Percentiles rank a stretch among this genome's conserved stretches.
Evolutionary conservation across 768 basidiomycete genomes (phyloP).

Genomic region (Pisolithus sp.): DNA sequence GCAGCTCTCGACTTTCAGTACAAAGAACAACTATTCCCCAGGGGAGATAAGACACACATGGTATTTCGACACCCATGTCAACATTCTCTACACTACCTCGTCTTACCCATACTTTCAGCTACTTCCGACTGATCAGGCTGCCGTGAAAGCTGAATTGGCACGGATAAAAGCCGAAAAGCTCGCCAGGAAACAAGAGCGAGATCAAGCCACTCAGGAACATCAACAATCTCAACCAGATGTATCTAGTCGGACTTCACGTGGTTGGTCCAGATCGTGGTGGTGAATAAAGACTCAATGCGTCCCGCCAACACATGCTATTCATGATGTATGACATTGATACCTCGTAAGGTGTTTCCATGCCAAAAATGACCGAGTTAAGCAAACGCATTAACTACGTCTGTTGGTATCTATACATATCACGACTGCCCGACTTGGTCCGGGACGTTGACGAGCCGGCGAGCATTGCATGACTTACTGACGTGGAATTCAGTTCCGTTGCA

Average conservation of each 20-base stretch:
- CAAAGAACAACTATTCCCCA: constrained; percentile 65
- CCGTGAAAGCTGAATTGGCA: constrained; percentile 62
- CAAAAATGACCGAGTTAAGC: not conserved
- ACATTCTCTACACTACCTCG: not conserved
- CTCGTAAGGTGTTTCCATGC: not conserved
- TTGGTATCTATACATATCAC: constrained; percentile 11
- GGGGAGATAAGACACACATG: constrained; percentile 47
- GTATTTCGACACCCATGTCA: constrained; percentile 26
- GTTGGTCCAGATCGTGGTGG: constrained; percentile 24
- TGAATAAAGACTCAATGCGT: constrained; percentile 3
- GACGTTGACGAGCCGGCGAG: not conserved
- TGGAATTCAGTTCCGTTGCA: constrained; percentile 23
- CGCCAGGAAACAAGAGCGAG: constrained; percentile 36
- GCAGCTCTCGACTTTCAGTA: constrained; percentile 42
- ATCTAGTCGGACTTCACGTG: constrained; percentile 15
- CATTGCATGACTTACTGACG: constrained; percentile 13
- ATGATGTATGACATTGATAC: not conserved
- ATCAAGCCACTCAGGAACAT: constrained; percentile 31
- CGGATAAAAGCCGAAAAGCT: constrained; percentile 63
- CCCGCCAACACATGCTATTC: not conserved
- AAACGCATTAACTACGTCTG: constrained; percentile 3
- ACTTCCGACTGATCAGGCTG: constrained; percentile 60
- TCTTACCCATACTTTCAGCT: constrained; percentile 31
- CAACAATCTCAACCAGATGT: constrained; percentile 8
- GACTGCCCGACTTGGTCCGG: not conserved